Percentiles rank a stretch among this genome's conserved stretches.
Evolutionary conservation across 306 rosid genomes (phyloP).

Genomic region (Prosopis cineraria): DNA sequence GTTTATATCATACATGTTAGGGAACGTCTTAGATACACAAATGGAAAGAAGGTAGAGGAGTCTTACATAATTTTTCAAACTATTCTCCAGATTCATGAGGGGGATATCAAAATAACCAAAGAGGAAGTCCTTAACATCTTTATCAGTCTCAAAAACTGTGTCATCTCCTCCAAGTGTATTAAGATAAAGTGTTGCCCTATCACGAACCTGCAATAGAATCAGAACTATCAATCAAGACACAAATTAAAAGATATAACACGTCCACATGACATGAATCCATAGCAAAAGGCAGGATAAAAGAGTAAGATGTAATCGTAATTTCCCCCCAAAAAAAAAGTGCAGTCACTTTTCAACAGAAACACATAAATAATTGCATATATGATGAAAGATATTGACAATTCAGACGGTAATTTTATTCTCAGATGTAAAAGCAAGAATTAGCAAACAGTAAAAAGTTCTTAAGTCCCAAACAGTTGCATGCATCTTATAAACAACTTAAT

Average conservation of each 20-base stretch:
- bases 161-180: conserved; percentile 85
- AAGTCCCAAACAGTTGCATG: not conserved
- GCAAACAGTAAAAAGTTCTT: not conserved
- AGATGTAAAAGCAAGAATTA: not conserved
- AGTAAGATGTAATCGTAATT: not conserved
- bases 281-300: not conserved
- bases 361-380: not conserved
- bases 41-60: conserved; percentile 24
- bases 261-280: not conserved
- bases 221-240: conserved; percentile 17
- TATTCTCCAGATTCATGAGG: conserved; percentile 81
- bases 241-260: conserved; percentile 15
- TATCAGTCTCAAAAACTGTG: conserved; percentile 67
- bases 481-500: conserved; percentile 27
- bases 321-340: not conserved
- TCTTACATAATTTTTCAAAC: conserved; percentile 85
- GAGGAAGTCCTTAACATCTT: conserved; percentile 70
- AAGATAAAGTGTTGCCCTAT: conserved; percentile 93
- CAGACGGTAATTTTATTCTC: not conserved
- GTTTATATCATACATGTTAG: conserved; percentile 43
- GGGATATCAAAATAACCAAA: conserved; percentile 91
- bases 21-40: conserved; percentile 19
- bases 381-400: not conserved
- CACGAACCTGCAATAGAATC: conserved; percentile 78
- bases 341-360: not conserved